Percentiles rank a stretch among this genome's conserved stretches.
Conservation (phyloP, 73 alveolate genomes). For the Uronychia setigera region DNA sequence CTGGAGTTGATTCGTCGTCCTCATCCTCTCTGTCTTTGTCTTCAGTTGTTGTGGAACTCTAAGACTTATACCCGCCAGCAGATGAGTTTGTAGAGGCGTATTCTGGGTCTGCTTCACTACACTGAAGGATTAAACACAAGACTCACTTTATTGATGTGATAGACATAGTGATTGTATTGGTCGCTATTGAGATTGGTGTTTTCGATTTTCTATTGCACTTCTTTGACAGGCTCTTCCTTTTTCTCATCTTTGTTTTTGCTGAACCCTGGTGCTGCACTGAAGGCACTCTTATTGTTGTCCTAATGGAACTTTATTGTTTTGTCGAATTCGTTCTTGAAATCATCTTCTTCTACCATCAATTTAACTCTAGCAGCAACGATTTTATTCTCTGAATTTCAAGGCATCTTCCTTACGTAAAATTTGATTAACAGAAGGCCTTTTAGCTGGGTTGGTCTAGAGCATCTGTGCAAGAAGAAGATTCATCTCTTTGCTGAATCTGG, state of each 20-base stretch:
- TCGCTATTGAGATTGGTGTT: constrained; percentile 7
- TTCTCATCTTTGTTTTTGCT: constrained; percentile 18
- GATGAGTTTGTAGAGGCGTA: neutral
- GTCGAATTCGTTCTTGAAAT: constrained; percentile 79
- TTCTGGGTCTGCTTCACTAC: neutral
- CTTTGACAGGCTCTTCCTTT: constrained; percentile 3
- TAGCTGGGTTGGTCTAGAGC: constrained; percentile 76
- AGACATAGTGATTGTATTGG: constrained; percentile 38
- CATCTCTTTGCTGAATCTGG: constrained; percentile 70
- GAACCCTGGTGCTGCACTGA: neutral
- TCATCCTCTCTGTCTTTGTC: neutral
- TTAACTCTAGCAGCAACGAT: constrained; percentile 71
- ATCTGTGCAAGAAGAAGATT: constrained; percentile 66
- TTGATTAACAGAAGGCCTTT: constrained; percentile 85
- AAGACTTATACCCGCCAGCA: neutral
- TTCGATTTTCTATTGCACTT: neutral
- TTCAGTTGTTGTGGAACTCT: neutral
- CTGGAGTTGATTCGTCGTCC: neutral
- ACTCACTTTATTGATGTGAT: constrained; percentile 32
- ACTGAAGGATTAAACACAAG: neutral
- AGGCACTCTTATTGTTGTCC: constrained; percentile 22
- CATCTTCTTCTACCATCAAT: constrained; percentile 70
- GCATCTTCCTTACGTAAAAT: constrained; percentile 60
- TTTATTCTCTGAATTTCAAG: constrained; percentile 34
- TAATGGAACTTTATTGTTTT: constrained; percentile 80